phyloP scores from a whole-genome alignment of 2,329 filamentous ascomycete species.

The Colletotrichum destructivum region DNA sequence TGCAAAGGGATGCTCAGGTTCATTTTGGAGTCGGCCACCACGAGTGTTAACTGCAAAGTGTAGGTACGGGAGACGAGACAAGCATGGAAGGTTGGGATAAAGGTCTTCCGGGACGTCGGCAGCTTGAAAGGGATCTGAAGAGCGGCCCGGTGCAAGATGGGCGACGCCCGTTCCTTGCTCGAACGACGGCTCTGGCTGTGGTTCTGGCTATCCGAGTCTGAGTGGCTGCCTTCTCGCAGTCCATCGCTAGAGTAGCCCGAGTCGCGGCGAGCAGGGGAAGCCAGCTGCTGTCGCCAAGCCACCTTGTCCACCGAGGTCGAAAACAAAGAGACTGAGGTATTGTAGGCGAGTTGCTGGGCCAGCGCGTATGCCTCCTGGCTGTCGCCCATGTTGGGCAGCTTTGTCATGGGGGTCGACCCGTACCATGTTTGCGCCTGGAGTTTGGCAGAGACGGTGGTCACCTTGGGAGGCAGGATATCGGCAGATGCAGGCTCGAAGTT shows the following conservation, averaged over 20 bases:
- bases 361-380: constrained; percentile 54
- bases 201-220: constrained; percentile 52
- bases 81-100: constrained; percentile 71
- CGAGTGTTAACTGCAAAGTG: constrained; percentile 62
- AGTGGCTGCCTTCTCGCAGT: constrained; percentile 51
- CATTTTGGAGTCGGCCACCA: constrained; percentile 59
- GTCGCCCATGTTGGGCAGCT: constrained; percentile 67
- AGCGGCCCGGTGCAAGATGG: constrained; percentile 57
- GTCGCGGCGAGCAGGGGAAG: constrained; percentile 59
- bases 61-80: constrained; percentile 72
- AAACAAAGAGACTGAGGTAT: constrained; percentile 59
- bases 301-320: constrained; percentile 53
- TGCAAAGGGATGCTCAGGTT: constrained; percentile 66
- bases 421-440: constrained; percentile 68
- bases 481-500: constrained; percentile 62
- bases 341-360: constrained; percentile 60
- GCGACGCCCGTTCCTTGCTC: constrained; percentile 45
- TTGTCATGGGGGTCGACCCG: constrained; percentile 60
- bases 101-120: constrained; percentile 63
- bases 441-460: constrained; percentile 66
- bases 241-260: constrained; percentile 68
- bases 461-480: constrained; percentile 62
- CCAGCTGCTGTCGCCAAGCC: constrained; percentile 59
- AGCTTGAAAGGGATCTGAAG: constrained; percentile 65
- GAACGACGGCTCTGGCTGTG: constrained; percentile 41